These are phyloP conservation scores for Marasmius oreades DNA, from an alignment of 1,284 basidiomycete genomes.

Conservation along the genomic window DNA sequence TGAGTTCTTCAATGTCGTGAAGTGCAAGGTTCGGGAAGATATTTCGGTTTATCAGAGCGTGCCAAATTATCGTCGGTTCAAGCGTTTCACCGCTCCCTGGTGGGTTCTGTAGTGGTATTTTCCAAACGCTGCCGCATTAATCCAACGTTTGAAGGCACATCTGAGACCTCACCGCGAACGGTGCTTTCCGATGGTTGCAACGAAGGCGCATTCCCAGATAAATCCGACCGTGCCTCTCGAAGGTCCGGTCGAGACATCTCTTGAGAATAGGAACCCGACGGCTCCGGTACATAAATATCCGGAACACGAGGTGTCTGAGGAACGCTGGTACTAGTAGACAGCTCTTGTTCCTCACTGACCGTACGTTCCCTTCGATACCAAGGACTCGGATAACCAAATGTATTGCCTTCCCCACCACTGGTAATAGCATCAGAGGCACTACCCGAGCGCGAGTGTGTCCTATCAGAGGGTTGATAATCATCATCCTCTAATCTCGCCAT, in stretches of 20 bases:
- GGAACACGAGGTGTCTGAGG: neutral
- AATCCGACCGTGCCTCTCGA: constrained; percentile 7
- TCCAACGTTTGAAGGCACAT: no score
- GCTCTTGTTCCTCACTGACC: constrained; percentile 13
- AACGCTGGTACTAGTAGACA: neutral
- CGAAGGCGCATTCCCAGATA: constrained; percentile 8
- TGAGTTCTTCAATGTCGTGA: no score
- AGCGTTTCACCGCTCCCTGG: no score
- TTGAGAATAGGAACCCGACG: neutral
- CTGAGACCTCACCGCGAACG: constrained; percentile 3
- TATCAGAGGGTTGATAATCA: constrained; percentile 32
- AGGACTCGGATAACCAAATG: constrained; percentile 58
- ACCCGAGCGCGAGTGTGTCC: constrained; percentile 43
- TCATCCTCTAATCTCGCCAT: constrained; percentile 57
- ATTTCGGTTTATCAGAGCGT: no score
- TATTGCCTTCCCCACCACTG: constrained; percentile 57
- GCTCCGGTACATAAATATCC: neutral
- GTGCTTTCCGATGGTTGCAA: constrained; percentile 14
- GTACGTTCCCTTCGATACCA: constrained; percentile 25
- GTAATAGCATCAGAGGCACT: constrained; percentile 49
- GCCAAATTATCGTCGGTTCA: no score
- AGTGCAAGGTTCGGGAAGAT: no score
- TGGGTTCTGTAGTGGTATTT: no score
- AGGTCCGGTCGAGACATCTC: neutral
- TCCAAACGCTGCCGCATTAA: no score